Conservation (phyloP, 2,329 filamentous ascomycete genomes). For the Fusarium devonianum region DNA sequence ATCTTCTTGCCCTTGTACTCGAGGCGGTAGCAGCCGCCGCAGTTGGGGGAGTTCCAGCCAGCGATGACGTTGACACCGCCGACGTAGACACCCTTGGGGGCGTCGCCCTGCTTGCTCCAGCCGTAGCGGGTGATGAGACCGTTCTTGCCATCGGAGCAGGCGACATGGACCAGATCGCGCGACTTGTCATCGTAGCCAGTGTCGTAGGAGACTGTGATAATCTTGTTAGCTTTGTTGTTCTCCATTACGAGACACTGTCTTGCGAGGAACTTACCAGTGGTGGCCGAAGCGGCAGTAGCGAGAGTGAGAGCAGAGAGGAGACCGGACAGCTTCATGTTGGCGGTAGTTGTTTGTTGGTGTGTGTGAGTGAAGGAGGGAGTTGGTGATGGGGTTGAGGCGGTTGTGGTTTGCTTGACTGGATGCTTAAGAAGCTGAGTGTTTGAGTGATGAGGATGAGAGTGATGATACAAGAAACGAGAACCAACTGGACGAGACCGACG, state of each 20-base stretch:
- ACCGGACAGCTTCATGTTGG: constrained; percentile 55
- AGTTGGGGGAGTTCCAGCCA: constrained; percentile 64
- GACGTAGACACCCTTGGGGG: constrained; percentile 61
- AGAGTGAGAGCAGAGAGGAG: constrained; percentile 51
- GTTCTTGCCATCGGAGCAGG: constrained; percentile 73
- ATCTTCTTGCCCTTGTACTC: constrained; percentile 59
- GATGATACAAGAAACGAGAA: constrained; percentile 15
- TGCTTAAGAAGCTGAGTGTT: constrained; percentile 10
- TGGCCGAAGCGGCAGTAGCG: constrained; percentile 48
- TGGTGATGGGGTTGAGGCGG: constrained; percentile 11
- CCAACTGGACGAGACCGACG: constrained; percentile 16
- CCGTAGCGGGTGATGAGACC: constrained; percentile 69
- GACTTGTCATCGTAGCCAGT: constrained; percentile 69
- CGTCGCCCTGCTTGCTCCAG: constrained; percentile 62
- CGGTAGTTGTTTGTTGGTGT: constrained; percentile 22
- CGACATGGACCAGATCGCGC: constrained; percentile 62
- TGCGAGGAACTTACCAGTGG: constrained; percentile 44
- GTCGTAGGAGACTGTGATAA: constrained; percentile 70
- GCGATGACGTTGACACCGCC: constrained; percentile 60
- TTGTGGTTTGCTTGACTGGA: constrained; percentile 20
- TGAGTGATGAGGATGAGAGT: constrained; percentile 22
- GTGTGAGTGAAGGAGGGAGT: constrained; percentile 11
- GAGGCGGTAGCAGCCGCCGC: constrained; percentile 66
- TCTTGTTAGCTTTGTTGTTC: constrained; percentile 20
- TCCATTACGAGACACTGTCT: not conserved